Percentiles rank a stretch among this genome's conserved stretches.
Conservation (phyloP, 2,329 filamentous ascomycete species). For the Aureobasidium pullulans region DNA sequence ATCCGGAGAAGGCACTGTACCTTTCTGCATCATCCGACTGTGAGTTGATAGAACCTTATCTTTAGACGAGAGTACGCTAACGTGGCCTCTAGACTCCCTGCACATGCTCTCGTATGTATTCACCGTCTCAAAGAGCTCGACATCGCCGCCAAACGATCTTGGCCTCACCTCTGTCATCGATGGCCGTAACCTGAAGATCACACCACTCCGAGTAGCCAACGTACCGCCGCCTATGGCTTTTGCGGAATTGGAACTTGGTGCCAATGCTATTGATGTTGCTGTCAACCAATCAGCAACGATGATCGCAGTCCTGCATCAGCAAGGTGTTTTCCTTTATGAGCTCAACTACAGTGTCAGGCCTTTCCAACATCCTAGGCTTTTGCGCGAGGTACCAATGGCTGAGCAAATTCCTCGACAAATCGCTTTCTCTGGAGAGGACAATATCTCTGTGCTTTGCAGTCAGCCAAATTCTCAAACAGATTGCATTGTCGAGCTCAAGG, state of each 20-base stretch:
- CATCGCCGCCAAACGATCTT: conserved; percentile 63
- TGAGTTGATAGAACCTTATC: background rate
- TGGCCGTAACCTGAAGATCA: conserved; percentile 72
- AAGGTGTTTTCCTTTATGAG: conserved; percentile 60
- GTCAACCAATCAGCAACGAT: conserved; percentile 58
- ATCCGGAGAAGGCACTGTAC: conserved; percentile 69
- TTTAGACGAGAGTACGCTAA: background rate
- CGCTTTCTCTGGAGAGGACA: conserved; percentile 35
- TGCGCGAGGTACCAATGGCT: background rate
- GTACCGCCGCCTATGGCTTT: conserved; percentile 90
- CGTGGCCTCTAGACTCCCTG: conserved; percentile 8
- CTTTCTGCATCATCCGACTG: conserved; percentile 1
- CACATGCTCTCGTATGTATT: conserved; percentile 57
- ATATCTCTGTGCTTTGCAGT: conserved; percentile 27
- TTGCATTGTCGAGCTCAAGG: background rate
- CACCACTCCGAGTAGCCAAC: conserved; percentile 74
- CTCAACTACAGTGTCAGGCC: conserved; percentile 58
- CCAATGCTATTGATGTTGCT: conserved; percentile 64
- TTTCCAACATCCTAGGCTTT: conserved; percentile 33
- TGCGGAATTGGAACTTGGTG: conserved; percentile 59
- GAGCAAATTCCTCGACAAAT: conserved; percentile 37
- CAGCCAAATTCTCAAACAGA: conserved; percentile 19
- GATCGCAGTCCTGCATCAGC: conserved; percentile 65
- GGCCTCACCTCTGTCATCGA: conserved; percentile 80
- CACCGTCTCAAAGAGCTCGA: conserved; percentile 60